These are phyloP conservation scores for Leptographium flavum DNA, from an alignment of 2,329 filamentous ascomycete genomes.

Conservation along the genomic window DNA sequence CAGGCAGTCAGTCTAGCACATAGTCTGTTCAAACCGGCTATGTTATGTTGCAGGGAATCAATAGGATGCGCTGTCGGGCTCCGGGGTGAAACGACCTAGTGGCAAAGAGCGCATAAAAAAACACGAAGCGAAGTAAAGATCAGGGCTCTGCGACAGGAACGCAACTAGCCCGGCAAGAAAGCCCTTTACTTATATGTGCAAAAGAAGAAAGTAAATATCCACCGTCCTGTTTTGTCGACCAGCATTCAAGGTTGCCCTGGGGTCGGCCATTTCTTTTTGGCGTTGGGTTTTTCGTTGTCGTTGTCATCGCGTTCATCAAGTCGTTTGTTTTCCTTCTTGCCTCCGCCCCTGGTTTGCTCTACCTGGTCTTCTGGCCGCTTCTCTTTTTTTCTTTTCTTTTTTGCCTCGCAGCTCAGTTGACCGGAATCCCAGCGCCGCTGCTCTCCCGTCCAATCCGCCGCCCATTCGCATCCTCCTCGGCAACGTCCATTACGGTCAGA, in stretches of 20 bases:
- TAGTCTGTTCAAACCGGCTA: too few species aligned
- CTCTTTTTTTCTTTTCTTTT: too few species aligned
- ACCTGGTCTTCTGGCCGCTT: too few species aligned
- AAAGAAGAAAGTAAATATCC: background rate
- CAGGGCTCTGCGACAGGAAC: background rate
- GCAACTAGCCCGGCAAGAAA: background rate
- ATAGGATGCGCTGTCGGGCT: background rate
- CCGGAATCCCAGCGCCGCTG: background rate
- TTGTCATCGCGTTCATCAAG: slow-evolving; percentile 3
- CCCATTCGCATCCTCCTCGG: background rate
- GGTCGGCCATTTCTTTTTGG: background rate
- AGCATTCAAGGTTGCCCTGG: slow-evolving; percentile 5
- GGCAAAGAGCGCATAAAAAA: background rate
- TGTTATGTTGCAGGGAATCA: background rate
- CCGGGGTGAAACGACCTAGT: background rate
- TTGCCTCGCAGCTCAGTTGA: background rate
- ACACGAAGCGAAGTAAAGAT: background rate
- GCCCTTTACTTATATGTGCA: background rate
- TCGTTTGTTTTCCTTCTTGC: background rate
- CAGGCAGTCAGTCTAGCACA: too few species aligned
- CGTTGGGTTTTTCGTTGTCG: background rate
- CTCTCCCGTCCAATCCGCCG: background rate
- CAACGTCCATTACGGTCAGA: slow-evolving; percentile 10
- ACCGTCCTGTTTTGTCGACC: slow-evolving; percentile 1
- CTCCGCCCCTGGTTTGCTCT: background rate